phyloP scores from a whole-genome alignment of 495 filamentous ascomycete genomes.

The Tuber aestivum region DNA sequence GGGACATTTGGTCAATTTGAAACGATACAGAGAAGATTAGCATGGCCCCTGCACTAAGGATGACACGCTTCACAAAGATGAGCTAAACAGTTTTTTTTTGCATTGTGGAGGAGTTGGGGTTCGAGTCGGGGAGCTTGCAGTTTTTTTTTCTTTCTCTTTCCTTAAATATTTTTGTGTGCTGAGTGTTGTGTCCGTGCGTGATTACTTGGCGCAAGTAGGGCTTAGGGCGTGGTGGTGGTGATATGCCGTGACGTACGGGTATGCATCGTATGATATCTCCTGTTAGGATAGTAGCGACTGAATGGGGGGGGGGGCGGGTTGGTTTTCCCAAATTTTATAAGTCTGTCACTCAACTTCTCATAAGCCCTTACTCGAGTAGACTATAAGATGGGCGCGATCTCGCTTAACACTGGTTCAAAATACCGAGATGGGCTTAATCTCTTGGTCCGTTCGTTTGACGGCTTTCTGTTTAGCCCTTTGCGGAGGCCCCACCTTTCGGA shows the following conservation, averaged over 20 bases:
- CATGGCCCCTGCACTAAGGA: slow-evolving; percentile 99
- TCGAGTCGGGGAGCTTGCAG: slow-evolving; percentile 18
- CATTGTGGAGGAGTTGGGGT: slow-evolving; percentile 21
- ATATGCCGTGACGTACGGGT: neutral
- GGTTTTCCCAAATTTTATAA: neutral
- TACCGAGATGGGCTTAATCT: neutral
- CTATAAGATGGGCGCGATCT: neutral
- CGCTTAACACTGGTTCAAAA: neutral
- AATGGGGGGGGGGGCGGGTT: too few relatives aligned
- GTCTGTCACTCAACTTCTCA: neutral
- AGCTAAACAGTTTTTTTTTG: slow-evolving; percentile 60
- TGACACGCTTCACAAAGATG: slow-evolving; percentile 99
- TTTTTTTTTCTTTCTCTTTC: neutral
- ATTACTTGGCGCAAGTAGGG: too few relatives aligned
- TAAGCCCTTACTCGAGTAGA: too few relatives aligned
- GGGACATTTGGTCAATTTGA: slow-evolving; percentile 76
- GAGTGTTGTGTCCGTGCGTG: neutral
- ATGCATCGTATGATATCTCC: neutral
- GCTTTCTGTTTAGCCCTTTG: neutral
- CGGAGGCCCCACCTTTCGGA: neutral
- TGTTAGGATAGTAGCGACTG: too few relatives aligned
- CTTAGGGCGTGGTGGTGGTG: neutral
- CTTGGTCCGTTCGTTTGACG: neutral
- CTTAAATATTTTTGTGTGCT: too few relatives aligned
- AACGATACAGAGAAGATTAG: slow-evolving; percentile 94